Base-by-base conservation (phyloP, 2,329 filamentous ascomycete species). In the Chaetomiaceae sp. region DNA sequence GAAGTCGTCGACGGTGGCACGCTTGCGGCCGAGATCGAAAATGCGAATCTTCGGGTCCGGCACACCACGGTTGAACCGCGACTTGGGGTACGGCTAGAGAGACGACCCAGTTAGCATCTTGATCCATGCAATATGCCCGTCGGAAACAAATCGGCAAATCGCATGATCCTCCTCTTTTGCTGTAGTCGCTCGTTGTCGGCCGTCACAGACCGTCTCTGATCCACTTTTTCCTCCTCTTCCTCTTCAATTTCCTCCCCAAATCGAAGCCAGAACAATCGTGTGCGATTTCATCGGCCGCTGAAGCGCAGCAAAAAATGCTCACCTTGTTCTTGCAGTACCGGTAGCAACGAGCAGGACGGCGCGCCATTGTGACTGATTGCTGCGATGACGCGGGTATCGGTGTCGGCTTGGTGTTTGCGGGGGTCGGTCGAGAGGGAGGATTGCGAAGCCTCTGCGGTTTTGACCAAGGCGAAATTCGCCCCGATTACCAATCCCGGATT, bases 261-360 rank as follows among this genome's bases (percentile, higher is more conserved):
- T 41, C 33, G 19, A 38, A 29, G 20, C 38, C 39, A 30, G 34
- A 19, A 30, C 14, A 33, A 18, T 30, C 12, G 18, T n/a, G 24
- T 20, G 19, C 34, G 22, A 9, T 6, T 24, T 9, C 22, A 24
- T 24, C 22, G 12, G 29, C 14, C 29, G 29, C 7, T 19, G 24
- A 44, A 35, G 14, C 32, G n/a, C 9, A 6, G 22, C 5, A 37
- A 42, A 44, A 41, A 5, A 17, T 35, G 40, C 85, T 76, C 71
- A 95, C 89, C 89, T 96, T 96, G 86, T 97, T 98, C 88, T 98
- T 98, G 90, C 93, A 98, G 87, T 98, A 98, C 71, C 93, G 86
- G 84, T 95, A 98, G 81, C 93, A 98, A 81, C 93, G 87, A 70
- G 93, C 93, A 70, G 93, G 93, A 86, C 93, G 89, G 76, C 93